These are phyloP conservation scores for Petasospora rhodanensis DNA, from an alignment of 1,139 yeast species.

Conservation along the genomic window DNA sequence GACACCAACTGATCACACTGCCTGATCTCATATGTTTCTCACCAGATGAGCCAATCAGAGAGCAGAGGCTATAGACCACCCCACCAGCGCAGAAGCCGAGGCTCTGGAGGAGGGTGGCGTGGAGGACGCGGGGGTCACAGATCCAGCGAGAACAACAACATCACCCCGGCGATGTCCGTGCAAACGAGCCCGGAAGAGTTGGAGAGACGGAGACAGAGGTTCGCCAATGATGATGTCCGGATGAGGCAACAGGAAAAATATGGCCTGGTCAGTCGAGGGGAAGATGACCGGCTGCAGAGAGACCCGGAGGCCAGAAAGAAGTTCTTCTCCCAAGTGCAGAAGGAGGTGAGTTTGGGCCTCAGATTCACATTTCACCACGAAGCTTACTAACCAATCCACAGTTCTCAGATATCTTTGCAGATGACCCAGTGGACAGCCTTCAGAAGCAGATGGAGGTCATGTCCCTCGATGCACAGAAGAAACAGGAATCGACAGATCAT, in stretches of 20 bases:
- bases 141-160: background rate
- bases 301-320: slow-evolving; percentile 36
- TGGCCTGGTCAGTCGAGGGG: slow-evolving; percentile 59
- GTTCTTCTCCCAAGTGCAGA: slow-evolving; percentile 37
- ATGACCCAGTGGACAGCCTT: slow-evolving; percentile 1
- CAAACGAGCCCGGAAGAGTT: slow-evolving; percentile 6
- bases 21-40: no score
- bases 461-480: background rate
- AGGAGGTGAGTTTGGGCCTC: slow-evolving; percentile 11
- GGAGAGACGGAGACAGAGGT: slow-evolving; percentile 18
- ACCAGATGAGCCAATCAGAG: no score
- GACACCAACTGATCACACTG: no score
- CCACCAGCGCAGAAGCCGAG: slow-evolving; percentile 1
- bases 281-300: slow-evolving; percentile 45
- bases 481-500: no score
- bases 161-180: background rate
- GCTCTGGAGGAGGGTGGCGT: no score
- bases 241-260: slow-evolving; percentile 27
- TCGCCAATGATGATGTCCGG: slow-evolving; percentile 8
- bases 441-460: background rate
- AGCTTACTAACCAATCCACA: background rate
- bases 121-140: background rate
- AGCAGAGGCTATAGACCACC: slow-evolving; percentile 8
- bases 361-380: background rate
- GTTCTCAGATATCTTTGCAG: background rate